Evolutionary conservation across 495 filamentous ascomycete species (phyloP).

Genomic region (Trichoderma asperelloides): DNA sequence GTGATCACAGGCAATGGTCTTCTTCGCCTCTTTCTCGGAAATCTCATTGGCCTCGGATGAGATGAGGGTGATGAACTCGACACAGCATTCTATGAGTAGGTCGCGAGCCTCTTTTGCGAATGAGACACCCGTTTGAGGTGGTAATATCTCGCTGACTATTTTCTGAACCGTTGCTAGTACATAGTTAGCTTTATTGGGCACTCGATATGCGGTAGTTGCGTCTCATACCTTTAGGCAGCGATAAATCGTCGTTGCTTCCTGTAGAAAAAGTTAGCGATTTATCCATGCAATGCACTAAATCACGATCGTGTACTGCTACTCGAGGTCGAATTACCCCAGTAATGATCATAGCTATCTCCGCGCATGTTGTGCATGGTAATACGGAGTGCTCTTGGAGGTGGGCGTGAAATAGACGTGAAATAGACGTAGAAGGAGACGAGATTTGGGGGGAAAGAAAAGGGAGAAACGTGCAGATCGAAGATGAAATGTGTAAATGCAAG

Average conservation of each 20-base stretch:
- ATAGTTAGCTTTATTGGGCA: conserved; percentile 9
- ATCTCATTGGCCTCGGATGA: conserved; percentile 98
- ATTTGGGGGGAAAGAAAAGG: no score
- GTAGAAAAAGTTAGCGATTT: conserved; percentile 3
- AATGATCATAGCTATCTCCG: neutral
- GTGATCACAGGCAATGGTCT: conserved; percentile 95
- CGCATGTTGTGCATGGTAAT: no score
- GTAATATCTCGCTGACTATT: conserved; percentile 90
- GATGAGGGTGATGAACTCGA: conserved; percentile 96
- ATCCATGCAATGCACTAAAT: neutral
- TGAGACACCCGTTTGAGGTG: conserved; percentile 48
- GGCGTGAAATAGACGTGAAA: no score
- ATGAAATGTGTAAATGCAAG: neutral
- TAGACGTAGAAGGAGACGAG: no score
- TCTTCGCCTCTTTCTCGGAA: conserved; percentile 94
- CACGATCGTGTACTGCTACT: neutral
- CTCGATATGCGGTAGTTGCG: neutral
- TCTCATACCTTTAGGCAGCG: conserved; percentile 75
- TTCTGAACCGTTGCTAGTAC: conserved; percentile 86
- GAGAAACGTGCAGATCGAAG: no score
- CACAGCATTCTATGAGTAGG: conserved; percentile 94
- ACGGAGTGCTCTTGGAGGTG: no score
- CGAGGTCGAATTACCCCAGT: neutral
- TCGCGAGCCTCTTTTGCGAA: conserved; percentile 94
- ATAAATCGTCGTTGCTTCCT: conserved; percentile 75